Evolutionary conservation across 768 basidiomycete genomes (phyloP), one percentile per base, ranked within the genome.

Genomic region (Lyophyllum shimeji): DNA sequence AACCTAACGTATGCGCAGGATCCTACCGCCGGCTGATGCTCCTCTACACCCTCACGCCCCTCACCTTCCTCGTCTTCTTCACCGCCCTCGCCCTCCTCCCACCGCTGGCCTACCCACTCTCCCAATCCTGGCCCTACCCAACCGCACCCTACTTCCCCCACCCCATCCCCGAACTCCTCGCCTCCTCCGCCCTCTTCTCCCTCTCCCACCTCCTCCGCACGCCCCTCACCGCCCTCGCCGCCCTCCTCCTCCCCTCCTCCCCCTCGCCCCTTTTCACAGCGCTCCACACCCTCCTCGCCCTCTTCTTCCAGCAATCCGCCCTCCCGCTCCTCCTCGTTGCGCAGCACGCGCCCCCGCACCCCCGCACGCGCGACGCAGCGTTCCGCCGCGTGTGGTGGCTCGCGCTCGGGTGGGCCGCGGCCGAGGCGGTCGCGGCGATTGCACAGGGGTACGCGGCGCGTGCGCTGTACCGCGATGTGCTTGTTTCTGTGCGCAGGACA

Each of bases 301-400:
- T 82, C 56, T 52, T 76, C 23, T 72, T 88, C 37, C 85, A 85
- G 52, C 77, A 84, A 45, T 69, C 80, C 20, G 73, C 82, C 13
- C 69, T 87, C 45, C 78, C 80, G 13, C 67, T 86, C 54, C 76
- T 86, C 15, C 74, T 77, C 34, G 74, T 85, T 46, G 78, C 78
- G 31, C 75, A 76, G 48, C 71, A 76, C 57, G 72, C 75, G 63
- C 62, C 65, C 25, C 64, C 65, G 56, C 71, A 68, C 29, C 79
- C 85, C 40, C 83, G 81, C 7, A 86, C 82, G 76, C 72, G 69
- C 53, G 76, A 85, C 58, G 64, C 73, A 1, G 80, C 82, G 3
- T 93, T 93, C 72, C 67, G 71, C 20, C 77, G 82, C 27, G 82
- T 88, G 3, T 92, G 90, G 89, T 90, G 86, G 85, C 71, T 90